Base-by-base conservation (phyloP, 2,329 filamentous ascomycete genomes). In the Cladosporium sp. region DNA sequence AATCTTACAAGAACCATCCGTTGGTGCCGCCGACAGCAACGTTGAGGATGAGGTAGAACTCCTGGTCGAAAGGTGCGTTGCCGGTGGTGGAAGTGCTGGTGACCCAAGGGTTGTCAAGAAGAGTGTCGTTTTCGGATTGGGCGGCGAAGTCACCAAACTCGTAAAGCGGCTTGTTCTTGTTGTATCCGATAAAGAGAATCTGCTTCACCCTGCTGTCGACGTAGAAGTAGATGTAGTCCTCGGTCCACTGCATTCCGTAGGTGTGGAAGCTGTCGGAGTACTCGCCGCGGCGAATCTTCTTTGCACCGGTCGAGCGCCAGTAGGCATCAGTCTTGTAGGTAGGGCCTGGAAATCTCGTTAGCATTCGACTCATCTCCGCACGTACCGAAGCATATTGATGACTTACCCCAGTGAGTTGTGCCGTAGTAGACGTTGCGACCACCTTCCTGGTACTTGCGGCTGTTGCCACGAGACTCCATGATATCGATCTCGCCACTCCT, bases 1-100 rank as follows among this genome's bases (percentile, higher is more conserved):
- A 35, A 5, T 83, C 82, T 70, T 92, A 88, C 67, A 85, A 75
- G 66, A 92, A 93, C 88, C 88, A 92, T 32, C 88, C 88, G 64
- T 91, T 92, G 20, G 86, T 90, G 50, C 85, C 84, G 28, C 89
- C 89, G 7, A 92, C 88, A 10, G 85, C 88, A 3, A 92, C 77
- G 67, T 90, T 90, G 57, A 93, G 70, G 64, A 91, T 87, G 45
- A 93, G 80, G 66, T 89, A 91, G 67, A 92, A 92, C 15, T 82
- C 74, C 62, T 89, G 80, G 67, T 92, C 89, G 65, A 93, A 93
- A 0, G 89, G 89, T 0, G 88, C 85, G 60, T 86, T 82, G 36
- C 80, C 66, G 28, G 77, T 78, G 9, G 82, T 83, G 0, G 85
- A 25, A 39, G 49, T 34, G 55, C 58, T 86, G 61, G 80, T 69